Evolutionary conservation across 2,329 filamentous ascomycete species (phyloP).

Genomic region (Cercospora janseana): DNA sequence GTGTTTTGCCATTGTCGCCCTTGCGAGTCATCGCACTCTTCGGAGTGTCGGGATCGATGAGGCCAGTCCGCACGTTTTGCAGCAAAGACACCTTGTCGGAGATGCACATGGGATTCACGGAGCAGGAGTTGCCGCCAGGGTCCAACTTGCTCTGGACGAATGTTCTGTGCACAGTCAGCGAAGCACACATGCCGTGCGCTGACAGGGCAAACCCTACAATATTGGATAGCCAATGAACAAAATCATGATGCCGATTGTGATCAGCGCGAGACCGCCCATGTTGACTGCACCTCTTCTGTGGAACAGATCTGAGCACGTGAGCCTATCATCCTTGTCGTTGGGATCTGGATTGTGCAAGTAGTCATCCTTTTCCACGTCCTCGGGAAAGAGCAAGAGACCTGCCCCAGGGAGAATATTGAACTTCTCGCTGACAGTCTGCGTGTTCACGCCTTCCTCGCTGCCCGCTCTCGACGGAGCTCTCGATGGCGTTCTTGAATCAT

Average conservation of each 20-base stretch:
- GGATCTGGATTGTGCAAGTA: conserved; percentile 69
- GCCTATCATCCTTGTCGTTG: conserved; percentile 58
- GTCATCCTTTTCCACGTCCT: conserved; percentile 72
- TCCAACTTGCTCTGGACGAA: conserved; percentile 52
- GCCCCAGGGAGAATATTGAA: conserved; percentile 69
- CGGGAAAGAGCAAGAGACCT: conserved; percentile 65
- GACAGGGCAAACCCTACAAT: conserved; percentile 51
- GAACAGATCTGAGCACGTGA: conserved; percentile 60
- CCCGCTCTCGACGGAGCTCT: conserved; percentile 57
- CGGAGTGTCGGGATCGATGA: conserved; percentile 69
- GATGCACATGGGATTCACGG: conserved; percentile 51
- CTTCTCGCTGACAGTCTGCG: conserved; percentile 70
- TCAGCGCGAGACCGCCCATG: conserved; percentile 59
- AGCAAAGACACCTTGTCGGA: conserved; percentile 50
- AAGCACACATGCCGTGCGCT: background rate
- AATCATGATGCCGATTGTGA: conserved; percentile 60
- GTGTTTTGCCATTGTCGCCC: conserved; percentile 58
- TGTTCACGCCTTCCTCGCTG: conserved; percentile 67
- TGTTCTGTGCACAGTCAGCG: conserved; percentile 46
- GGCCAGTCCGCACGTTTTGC: conserved; percentile 58
- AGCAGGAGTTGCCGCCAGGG: conserved; percentile 40
- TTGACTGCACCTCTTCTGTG: conserved; percentile 64
- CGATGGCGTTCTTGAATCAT: conserved; percentile 59
- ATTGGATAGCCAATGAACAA: conserved; percentile 70
- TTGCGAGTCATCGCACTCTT: conserved; percentile 56